phyloP scores from a whole-genome alignment of 2,329 filamentous ascomycete species.

The Aureobasidium subglaciale region DNA sequence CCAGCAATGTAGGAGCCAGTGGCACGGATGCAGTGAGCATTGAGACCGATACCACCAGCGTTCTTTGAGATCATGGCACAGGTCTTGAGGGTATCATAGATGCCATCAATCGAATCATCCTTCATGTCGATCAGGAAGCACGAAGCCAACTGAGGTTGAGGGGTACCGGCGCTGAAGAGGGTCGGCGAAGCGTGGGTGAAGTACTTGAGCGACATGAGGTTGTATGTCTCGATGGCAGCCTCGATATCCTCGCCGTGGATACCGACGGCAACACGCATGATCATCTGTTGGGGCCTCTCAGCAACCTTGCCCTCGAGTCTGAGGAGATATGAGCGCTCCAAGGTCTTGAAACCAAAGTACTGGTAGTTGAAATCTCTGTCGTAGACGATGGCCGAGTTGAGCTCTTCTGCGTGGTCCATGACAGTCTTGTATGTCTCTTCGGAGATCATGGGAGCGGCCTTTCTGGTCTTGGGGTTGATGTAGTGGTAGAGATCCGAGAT shows the following conservation, averaged over 20 bases:
- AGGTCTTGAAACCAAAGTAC: constrained; percentile 99
- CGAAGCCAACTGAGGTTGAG: constrained; percentile 87
- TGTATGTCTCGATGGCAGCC: constrained; percentile 93
- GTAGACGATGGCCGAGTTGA: constrained; percentile 98
- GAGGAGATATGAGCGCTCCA: constrained; percentile 94
- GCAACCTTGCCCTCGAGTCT: constrained; percentile 94
- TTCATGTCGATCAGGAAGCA: constrained; percentile 99
- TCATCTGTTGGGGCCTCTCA: constrained; percentile 97
- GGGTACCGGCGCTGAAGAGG: constrained; percentile 95
- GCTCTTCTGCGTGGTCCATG: constrained; percentile 91
- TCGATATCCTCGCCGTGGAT: constrained; percentile 95
- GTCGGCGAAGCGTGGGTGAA: constrained; percentile 98
- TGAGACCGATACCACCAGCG: constrained; percentile 93
- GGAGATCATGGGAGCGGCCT: constrained; percentile 87
- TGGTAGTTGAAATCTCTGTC: constrained; percentile 99
- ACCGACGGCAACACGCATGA: constrained; percentile 97
- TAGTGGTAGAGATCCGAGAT: constrained; percentile 92
- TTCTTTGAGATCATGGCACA: constrained; percentile 99
- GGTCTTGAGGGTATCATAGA: constrained; percentile 98
- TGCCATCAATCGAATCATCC: constrained; percentile 97
- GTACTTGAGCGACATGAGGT: constrained; percentile 97
- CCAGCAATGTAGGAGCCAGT: constrained; percentile 97
- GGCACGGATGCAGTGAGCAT: constrained; percentile 91
- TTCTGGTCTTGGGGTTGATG: constrained; percentile 86
- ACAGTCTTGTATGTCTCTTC: constrained; percentile 83